Evolutionary conservation across 352 stramenopile genomes (phyloP).

Genomic region (Globisporangium megalacanthum): DNA sequence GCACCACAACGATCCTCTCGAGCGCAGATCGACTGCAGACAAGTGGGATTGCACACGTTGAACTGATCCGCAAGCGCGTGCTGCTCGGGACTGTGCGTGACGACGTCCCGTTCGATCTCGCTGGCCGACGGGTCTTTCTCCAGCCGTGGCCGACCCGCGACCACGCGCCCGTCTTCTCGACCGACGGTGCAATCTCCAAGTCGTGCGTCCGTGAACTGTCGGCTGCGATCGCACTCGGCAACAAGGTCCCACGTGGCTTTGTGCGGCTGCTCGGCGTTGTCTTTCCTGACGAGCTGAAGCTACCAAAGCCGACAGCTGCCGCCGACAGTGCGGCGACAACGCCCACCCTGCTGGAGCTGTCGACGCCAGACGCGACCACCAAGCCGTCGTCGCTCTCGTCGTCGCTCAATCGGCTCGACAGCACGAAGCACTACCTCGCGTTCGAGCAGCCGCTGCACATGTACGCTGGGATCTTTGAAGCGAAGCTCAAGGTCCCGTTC

Average conservation of each 20-base stretch:
- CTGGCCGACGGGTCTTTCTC: conserved; percentile 53
- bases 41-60: conserved; percentile 36
- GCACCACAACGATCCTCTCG: conserved; percentile 13
- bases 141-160: conserved; percentile 79
- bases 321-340: conserved; percentile 14
- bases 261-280: conserved; percentile 60
- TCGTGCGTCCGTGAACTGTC: conserved; percentile 54
- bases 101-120: conserved; percentile 35
- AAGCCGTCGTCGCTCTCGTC: neutral
- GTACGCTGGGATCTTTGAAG: conserved; percentile 69
- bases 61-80: conserved; percentile 64
- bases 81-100: conserved; percentile 45
- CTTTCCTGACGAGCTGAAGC: conserved; percentile 49
- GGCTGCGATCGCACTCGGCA: conserved; percentile 37
- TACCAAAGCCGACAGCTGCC: neutral
- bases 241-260: conserved; percentile 41
- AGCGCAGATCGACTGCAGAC: conserved; percentile 29
- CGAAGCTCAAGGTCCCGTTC: conserved; percentile 35
- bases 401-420: conserved; percentile 21
- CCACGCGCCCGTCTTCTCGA: conserved; percentile 39
- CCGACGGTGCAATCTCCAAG: conserved; percentile 40
- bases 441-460: conserved; percentile 79
- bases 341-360: conserved; percentile 21
- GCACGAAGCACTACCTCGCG: conserved; percentile 60
- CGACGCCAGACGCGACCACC: neutral